These are phyloP conservation scores for Suillus subluteus DNA, from an alignment of 768 basidiomycete species.

Conservation along the genomic window DNA sequence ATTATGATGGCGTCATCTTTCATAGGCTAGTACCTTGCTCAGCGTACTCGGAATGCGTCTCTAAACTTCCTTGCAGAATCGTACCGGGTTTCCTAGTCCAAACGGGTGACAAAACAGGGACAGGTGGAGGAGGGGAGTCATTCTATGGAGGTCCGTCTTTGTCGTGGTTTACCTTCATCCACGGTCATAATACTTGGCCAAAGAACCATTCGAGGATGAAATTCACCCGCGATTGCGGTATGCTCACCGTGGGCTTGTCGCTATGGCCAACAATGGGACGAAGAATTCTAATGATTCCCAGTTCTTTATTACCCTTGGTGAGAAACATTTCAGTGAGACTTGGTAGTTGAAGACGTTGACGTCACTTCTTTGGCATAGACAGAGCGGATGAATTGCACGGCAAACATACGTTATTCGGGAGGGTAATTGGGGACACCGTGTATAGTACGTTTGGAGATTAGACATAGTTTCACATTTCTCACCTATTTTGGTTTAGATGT, in stretches of 20 bases:
- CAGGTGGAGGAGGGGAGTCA: slow-evolving; percentile 91
- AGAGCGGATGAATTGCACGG: slow-evolving; percentile 91
- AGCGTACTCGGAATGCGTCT: not conserved
- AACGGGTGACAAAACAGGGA: slow-evolving; percentile 91
- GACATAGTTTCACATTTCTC: not conserved
- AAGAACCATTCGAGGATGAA: slow-evolving; percentile 94
- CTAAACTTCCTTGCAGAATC: slow-evolving; percentile 47
- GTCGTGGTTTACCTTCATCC: not conserved
- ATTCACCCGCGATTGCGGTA: slow-evolving; percentile 91
- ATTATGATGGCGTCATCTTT: slow-evolving; percentile 95
- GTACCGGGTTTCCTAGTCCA: slow-evolving; percentile 93
- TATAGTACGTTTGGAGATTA: slow-evolving; percentile 64
- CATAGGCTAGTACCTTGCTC: slow-evolving; percentile 64
- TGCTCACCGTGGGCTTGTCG: slow-evolving; percentile 88
- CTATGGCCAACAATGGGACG: slow-evolving; percentile 89
- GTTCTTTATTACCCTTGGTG: slow-evolving; percentile 93
- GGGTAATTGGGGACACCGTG: slow-evolving; percentile 83
- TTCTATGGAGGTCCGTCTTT: slow-evolving; percentile 78
- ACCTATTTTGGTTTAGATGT: slow-evolving; percentile 58
- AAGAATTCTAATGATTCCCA: slow-evolving; percentile 94
- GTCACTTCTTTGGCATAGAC: slow-evolving; percentile 46
- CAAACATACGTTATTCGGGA: slow-evolving; percentile 95
- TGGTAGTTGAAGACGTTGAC: slow-evolving; percentile 5
- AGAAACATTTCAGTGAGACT: slow-evolving; percentile 13
- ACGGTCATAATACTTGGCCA: slow-evolving; percentile 3